Evolutionary conservation across 768 basidiomycete species (phyloP), one percentile per base, ranked within the genome.

Genomic region (Phlebiopsis flavidoalba): DNA sequence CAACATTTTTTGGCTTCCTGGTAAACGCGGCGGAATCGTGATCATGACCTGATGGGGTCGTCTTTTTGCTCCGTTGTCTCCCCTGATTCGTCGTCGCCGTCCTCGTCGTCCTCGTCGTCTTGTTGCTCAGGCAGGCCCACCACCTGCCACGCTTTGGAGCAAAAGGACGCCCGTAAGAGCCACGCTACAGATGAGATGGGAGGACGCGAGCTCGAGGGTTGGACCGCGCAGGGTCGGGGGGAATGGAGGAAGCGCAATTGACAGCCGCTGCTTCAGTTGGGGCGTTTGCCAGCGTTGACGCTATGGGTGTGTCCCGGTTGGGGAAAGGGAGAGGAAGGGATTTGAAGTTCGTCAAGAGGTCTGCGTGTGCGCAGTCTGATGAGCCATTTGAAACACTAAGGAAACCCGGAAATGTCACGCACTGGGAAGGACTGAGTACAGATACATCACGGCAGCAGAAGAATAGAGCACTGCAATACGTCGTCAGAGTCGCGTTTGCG

Each of bases 111-210:
- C 35, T 85, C 85, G 35, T 74, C 75, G 63, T 91, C 89, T 15
- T 85, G 78, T 33, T 82, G 83, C 70, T 94, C 92, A n/a, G n/a
- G n/a, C n/a, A n/a, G 3, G 88, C 89, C 91, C 91, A 94, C 76
- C 85, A 88, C 48, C 91, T 83, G 49, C 88, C 89, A 0, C n/a
- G 91, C 90, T 75, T n/a, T 94, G 92, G 24, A 94, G 80, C 8
- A 86, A 83, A 36, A 94, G 76, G 26, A 94, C 88, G n/a, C 92
- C 92, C 0, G 92, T 94, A 58, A 94, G 80, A 0, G 90, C 89
- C 51, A 94, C 92, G 69, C 89, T 89, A 77, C 89, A 93, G 60
- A 93, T 83, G 68, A 94, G 87, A 70, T 94, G 84, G 67, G 83
- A 86, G 31, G 91, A 90, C 0, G 92, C 92, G 55, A 94, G 85